A percentile compares a stretch with the other conserved stretches of the same genome.
phyloP scores from a whole-genome alignment of 1,284 basidiomycete species.

The Rhodotorula sp. region DNA sequence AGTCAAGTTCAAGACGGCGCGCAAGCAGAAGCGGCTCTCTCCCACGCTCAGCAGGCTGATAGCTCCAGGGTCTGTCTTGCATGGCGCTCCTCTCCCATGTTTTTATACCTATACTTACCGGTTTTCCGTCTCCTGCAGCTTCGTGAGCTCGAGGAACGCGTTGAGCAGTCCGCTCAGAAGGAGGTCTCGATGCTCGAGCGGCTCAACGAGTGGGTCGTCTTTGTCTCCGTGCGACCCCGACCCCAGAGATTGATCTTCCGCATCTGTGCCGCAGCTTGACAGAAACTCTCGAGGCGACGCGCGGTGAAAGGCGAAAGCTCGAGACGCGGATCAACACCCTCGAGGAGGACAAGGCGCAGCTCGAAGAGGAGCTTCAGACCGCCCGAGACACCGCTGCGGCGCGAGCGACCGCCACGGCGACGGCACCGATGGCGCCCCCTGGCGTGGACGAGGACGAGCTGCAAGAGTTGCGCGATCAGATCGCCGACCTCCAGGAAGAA shows the following conservation, averaged over 20 bases:
- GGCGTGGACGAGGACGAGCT: constrained; percentile 15
- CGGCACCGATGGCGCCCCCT: background rate
- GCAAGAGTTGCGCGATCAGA: constrained; percentile 39
- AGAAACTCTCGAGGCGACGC: constrained; percentile 30
- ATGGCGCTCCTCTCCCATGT: too few species aligned
- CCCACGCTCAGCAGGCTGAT: background rate
- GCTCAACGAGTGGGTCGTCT: constrained; percentile 37
- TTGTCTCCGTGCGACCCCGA: too few species aligned
- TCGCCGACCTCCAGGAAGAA: constrained; percentile 40
- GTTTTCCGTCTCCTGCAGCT: constrained; percentile 3
- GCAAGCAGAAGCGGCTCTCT: background rate
- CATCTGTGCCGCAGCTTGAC: constrained; percentile 33
- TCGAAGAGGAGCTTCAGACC: constrained; percentile 1
- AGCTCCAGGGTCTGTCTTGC: constrained; percentile 14
- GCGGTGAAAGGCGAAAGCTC: constrained; percentile 32
- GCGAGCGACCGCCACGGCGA: background rate
- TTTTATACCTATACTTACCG: background rate
- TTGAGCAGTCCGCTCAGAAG: constrained; percentile 32
- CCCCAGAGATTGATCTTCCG: too few species aligned
- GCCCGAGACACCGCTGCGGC: background rate
- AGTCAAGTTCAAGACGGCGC: background rate
- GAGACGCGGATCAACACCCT: constrained; percentile 13
- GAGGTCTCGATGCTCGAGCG: constrained; percentile 42
- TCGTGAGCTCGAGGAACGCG: constrained; percentile 39
- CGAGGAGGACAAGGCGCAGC: constrained; percentile 23